Conservation (phyloP, 768 basidiomycete genomes). For the Cystofilobasidium macerans region DNA sequence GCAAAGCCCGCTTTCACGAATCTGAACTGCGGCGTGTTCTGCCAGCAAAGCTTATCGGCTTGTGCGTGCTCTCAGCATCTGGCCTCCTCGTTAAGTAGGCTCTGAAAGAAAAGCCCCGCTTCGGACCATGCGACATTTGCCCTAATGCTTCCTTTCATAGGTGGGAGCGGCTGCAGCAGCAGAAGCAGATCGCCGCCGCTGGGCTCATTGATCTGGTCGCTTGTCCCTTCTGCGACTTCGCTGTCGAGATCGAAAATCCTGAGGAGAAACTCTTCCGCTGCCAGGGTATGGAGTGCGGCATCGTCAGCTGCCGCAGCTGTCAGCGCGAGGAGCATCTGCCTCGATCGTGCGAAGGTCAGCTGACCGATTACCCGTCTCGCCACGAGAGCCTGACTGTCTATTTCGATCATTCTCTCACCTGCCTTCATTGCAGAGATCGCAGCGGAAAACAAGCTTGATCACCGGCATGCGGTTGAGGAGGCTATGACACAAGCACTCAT, state of each 20-base stretch:
- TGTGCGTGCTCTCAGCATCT: constrained; percentile 4
- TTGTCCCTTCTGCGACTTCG: constrained; percentile 84
- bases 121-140: not conserved
- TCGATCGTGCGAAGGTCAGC: constrained; percentile 70
- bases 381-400: too few species aligned
- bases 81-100: too few species aligned
- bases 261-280: constrained; percentile 55
- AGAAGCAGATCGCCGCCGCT: constrained; percentile 67
- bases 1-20: constrained; percentile 53
- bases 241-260: constrained; percentile 59
- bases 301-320: constrained; percentile 67
- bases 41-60: constrained; percentile 5
- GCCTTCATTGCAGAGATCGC: constrained; percentile 50
- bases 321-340: constrained; percentile 76
- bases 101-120: too few species aligned
- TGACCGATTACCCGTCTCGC: too few species aligned
- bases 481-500: constrained; percentile 63
- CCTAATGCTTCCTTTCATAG: not conserved
- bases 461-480: constrained; percentile 64
- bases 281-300: constrained; percentile 51
- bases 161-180: constrained; percentile 48
- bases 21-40: constrained; percentile 17
- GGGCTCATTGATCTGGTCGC: constrained; percentile 69
- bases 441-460: constrained; percentile 59
- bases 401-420: too few species aligned